Percentiles rank a stretch among this genome's conserved stretches.
Evolutionary conservation across 78 protist genomes (phyloP).

Genomic region (Carpediemonas membranifera): DNA sequence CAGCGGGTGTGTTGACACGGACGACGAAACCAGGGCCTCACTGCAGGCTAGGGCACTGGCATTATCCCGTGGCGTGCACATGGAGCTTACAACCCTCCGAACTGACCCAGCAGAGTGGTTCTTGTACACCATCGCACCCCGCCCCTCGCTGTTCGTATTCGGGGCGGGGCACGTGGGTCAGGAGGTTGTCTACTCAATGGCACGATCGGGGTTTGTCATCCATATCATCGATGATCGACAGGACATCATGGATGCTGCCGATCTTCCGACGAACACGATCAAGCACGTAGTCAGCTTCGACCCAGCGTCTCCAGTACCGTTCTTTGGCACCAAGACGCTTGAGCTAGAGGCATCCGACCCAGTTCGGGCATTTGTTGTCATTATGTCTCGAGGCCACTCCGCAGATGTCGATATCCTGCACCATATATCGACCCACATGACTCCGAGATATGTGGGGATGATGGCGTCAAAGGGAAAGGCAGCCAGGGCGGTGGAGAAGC

Average conservation of each 20-base stretch:
- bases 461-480: conserved; percentile 3
- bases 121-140: no score
- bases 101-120: no score
- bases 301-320: no score
- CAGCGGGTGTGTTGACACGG: no score
- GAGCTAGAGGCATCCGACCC: not conserved
- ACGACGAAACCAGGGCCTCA: no score
- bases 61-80: no score
- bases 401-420: not conserved
- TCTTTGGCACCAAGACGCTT: not conserved
- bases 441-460: conserved; percentile 14
- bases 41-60: no score
- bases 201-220: conserved; percentile 2
- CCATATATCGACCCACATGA: not conserved
- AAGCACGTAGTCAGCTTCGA: no score
- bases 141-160: not conserved
- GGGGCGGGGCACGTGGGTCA: conserved; percentile 9
- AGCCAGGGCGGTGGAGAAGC: not conserved
- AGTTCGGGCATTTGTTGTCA: not conserved
- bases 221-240: conserved; percentile 1
- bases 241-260: not conserved
- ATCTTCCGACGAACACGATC: not conserved
- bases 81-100: no score
- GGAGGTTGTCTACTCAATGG: not conserved
- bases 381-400: conserved; percentile 8